Percentiles rank a stretch among this genome's conserved stretches.
Evolutionary conservation across 352 stramenopile species (phyloP).

Genomic region (Pythium phragmiticola): DNA sequence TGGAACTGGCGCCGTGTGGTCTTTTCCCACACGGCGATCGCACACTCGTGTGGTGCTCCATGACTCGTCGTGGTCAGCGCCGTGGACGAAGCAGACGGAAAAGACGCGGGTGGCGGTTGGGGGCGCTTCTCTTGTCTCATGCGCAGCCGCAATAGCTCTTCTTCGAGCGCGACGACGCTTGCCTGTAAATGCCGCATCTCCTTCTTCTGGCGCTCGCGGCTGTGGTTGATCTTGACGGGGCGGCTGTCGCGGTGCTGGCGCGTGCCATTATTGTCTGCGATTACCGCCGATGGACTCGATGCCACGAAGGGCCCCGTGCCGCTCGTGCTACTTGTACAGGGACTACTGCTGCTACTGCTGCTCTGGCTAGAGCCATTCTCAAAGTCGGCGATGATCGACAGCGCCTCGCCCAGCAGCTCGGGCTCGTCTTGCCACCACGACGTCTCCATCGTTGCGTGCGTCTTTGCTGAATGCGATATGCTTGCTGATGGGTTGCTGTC

Average conservation of each 20-base stretch:
- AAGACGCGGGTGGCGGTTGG: not conserved
- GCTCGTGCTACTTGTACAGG: not conserved
- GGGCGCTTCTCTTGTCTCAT: not conserved
- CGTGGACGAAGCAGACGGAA: not conserved
- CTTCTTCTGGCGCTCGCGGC: conserved; percentile 14
- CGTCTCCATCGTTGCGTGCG: not conserved
- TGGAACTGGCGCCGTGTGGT: conserved; percentile 8
- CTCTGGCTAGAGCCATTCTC: not conserved
- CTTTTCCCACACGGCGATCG: conserved; percentile 6
- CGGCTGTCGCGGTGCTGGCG: not conserved
- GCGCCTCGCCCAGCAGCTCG: conserved; percentile 4
- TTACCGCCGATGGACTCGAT: not conserved
- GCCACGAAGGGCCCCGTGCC: not conserved
- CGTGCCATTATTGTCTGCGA: not conserved
- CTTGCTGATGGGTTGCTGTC: not conserved
- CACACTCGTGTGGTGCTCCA: not conserved
- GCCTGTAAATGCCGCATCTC: conserved; percentile 2
- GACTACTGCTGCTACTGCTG: not conserved
- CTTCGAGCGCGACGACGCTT: not conserved
- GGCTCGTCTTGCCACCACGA: conserved; percentile 5
- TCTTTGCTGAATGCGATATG: not conserved
- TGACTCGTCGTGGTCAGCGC: not conserved
- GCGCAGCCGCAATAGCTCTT: conserved; percentile 3
- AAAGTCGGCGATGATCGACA: conserved; percentile 6
- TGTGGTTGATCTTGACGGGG: conserved; percentile 14